Conservation (phyloP, 208 protist genomes). For the Tritrichomonas musculus region DNA sequence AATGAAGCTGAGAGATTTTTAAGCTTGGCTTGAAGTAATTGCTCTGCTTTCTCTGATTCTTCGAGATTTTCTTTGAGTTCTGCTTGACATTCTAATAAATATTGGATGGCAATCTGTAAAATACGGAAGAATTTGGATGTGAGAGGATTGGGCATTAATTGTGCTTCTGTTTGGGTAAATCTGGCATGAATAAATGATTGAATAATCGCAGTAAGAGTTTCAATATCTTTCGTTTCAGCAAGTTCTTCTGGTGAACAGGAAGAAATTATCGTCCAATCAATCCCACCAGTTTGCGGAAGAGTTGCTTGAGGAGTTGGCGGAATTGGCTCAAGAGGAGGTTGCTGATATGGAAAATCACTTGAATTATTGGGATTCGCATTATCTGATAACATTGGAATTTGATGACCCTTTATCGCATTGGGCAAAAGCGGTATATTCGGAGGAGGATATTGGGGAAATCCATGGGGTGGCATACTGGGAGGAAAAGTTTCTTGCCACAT, state of each 20-base stretch:
- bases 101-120: slow-evolving; percentile 25
- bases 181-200: not conserved
- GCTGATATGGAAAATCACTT: too few relatives aligned
- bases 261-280: not conserved
- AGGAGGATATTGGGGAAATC: too few relatives aligned
- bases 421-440: too few relatives aligned
- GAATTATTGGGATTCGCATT: too few relatives aligned
- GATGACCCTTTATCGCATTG: too few relatives aligned
- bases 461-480: too few relatives aligned
- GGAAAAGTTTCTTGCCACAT: too few relatives aligned
- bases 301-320: not conserved
- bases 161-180: slow-evolving; percentile 25
- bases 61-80: not conserved
- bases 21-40: not conserved
- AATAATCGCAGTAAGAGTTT: not conserved
- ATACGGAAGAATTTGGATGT: not conserved
- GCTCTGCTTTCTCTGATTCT: not conserved
- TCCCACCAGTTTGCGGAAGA: not conserved
- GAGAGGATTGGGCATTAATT: slow-evolving; percentile 2
- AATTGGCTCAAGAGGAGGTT: not conserved
- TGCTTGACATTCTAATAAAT: slow-evolving; percentile 11
- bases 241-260: not conserved
- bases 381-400: too few relatives aligned
- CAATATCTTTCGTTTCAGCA: not conserved
- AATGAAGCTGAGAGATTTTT: not conserved